Base-by-base conservation (phyloP, 257 asterid species). In the Thymus quinquecostatus region DNA sequence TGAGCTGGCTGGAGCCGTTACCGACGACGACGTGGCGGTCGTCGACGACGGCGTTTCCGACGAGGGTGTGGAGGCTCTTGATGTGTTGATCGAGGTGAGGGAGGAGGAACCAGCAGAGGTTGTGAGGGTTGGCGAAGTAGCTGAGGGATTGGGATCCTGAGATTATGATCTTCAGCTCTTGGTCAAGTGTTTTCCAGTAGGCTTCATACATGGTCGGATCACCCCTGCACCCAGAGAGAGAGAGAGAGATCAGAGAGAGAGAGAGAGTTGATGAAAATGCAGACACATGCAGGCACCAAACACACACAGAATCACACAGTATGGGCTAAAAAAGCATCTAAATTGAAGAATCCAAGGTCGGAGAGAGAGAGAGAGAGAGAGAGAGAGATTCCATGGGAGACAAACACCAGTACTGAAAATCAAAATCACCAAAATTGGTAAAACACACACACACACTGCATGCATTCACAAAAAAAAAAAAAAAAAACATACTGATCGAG, bases 1-100 rank as follows among this genome's bases (percentile, higher is more conserved):
- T 71, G 11, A 93, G 88, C 79, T 93, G 98, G 72, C 96, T 91
- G 0, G 96, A 87, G 7, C 98, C 96, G 0, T 82, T 86, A 1
- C 98, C 96, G 0, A 91, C 89, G 0, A 93, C 74, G 30, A 91
- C 63, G 66, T 79, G 72, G 1, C 80, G 77, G 43, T 69, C 87
- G 5, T 87, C 85, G 0, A 67, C 78, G 0, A 75, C 8, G 0
- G 96, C 97, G 50, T 93, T 93, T 1, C 96, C 96, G 0, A 89
- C 96, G 1, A 70, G 38, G 0, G 61, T 27, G 79, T 93, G 98
- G 9, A 91, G 38, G 38, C 32, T 75, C 65, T 62, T 86, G 55
- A 93, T 87, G 53, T 81, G 81, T 50, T 81, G 80, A 70, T 87
- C 97, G 0, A 93, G 78, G 27, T 86, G 76, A 0, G 97, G 87